Percentiles rank a stretch among this genome's conserved stretches.
These are phyloP conservation scores for Bromus sterilis DNA, from an alignment of 176 grass and related monocot genomes.

Conservation along the genomic window DNA sequence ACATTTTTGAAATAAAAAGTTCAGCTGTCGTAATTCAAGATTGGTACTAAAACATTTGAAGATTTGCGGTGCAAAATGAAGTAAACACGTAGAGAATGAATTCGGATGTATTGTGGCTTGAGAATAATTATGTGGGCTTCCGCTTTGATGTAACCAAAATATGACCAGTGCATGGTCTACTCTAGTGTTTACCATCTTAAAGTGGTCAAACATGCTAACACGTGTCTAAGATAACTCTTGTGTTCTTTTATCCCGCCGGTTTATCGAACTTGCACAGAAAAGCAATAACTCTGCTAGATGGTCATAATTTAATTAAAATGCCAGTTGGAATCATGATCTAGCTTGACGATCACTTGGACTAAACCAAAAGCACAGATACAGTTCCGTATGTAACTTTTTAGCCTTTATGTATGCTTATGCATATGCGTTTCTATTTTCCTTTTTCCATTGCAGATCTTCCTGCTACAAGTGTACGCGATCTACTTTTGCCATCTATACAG, in stretches of 20 bases:
- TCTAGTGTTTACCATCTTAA: neutral
- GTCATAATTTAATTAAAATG: neutral
- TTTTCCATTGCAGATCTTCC: conserved; percentile 62
- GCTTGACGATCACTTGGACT: neutral
- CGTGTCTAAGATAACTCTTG: neutral
- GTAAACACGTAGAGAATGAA: neutral
- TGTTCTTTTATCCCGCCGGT: neutral
- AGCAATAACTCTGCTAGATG: neutral
- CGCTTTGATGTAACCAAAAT: neutral
- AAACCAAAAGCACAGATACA: neutral
- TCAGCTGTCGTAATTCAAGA: neutral
- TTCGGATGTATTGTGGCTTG: neutral
- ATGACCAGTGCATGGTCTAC: neutral
- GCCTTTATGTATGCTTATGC: neutral
- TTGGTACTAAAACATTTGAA: neutral
- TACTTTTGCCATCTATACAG: conserved; percentile 83
- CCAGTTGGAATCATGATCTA: neutral
- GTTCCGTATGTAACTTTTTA: neutral
- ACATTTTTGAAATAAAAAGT: neutral
- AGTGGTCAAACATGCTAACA: neutral
- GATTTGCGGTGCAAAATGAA: neutral
- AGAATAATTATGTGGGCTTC: neutral
- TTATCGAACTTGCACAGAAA: neutral
- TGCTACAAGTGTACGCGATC: conserved; percentile 58
- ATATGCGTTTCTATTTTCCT: neutral